These are phyloP conservation scores for Aegilops longissima DNA, from an alignment of 176 grass and related monocot genomes.

Conservation along the genomic window DNA sequence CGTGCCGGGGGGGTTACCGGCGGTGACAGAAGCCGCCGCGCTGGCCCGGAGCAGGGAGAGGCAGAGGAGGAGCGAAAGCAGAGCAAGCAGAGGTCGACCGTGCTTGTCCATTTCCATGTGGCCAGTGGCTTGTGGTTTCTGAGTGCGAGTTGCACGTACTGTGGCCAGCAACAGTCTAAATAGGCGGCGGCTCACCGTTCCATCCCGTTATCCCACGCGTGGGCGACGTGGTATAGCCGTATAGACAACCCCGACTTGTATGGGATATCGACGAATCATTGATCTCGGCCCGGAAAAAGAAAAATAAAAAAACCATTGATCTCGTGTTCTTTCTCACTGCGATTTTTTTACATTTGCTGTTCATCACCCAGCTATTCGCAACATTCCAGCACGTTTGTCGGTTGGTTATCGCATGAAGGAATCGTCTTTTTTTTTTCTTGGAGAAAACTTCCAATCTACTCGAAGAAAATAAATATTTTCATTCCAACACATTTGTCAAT, in stretches of 20 bases:
- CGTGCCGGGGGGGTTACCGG: constrained; percentile 53
- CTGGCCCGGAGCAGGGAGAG: not conserved
- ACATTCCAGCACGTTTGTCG: too few relatives aligned
- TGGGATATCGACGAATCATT: not conserved
- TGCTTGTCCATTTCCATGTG: constrained; percentile 1
- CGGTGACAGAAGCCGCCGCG: not conserved
- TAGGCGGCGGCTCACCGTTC: not conserved
- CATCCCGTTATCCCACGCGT: not conserved
- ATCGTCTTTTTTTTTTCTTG: too few relatives aligned
- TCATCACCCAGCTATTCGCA: too few relatives aligned
- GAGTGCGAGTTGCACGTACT: not conserved
- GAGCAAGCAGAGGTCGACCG: constrained; percentile 2
- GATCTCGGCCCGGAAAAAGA: too few relatives aligned
- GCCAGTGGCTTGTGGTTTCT: not conserved
- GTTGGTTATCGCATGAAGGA: too few relatives aligned
- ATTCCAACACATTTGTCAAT: too few relatives aligned
- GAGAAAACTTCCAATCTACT: too few relatives aligned
- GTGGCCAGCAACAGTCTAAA: constrained; percentile 2
- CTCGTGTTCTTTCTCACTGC: too few relatives aligned
- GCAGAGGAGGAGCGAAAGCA: constrained; percentile 12
- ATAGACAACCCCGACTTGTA: not conserved
- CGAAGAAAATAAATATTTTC: too few relatives aligned
- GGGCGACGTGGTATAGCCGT: not conserved
- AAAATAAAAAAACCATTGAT: not conserved
- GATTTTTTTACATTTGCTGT: too few relatives aligned